Evolutionary conservation across 2,329 filamentous ascomycete species (phyloP), one percentile per base, ranked within the genome.

Genomic region (Fusarium sublunatum): DNA sequence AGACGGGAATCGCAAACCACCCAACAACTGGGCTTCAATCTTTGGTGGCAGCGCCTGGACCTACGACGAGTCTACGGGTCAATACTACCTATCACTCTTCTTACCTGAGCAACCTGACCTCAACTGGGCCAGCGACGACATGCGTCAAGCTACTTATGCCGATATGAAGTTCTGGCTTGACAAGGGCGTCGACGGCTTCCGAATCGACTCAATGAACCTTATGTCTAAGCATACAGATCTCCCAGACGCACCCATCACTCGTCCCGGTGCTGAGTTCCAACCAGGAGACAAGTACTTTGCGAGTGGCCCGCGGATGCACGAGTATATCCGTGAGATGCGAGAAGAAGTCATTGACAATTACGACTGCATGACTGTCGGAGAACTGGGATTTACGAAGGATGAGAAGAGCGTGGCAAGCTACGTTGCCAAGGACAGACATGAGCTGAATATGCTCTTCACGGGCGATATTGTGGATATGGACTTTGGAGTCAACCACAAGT

Each of bases 161-260:
- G 83, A 88, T 7, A 89, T 92, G 83, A 82, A 83, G 15, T 93
- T 92, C 73, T 94, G 91, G 91, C 82, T 93, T 2, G 79, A 90
- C 47, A 84, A 84, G 25, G 90, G 90, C 6, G 86, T 88, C 0
- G 84, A 88, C 46, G 88, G 88, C 3, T 91, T 90, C 75, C 82
- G 88, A 10, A 85, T 90, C 74, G 88, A 91, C 69, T 86, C 87
- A 3, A 88, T 91, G 73, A 90, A 90, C 8, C 54, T 67, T 72
- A 83, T 88, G 73, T 88, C 84, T 63, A 90, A 91, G 70, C 80
- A 80, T 0, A 82, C 82, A 2, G 77, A 77, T 0, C 84, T 86
- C 49, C 82, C 81, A 0, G 84, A 88, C 61, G 86, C 81, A 0
- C 74, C 77, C 0, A 67, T 82, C 19, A 72, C 73, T 1, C 69